phyloP scores from a whole-genome alignment of 768 basidiomycete species.

The Tulasnella sp. region DNA sequence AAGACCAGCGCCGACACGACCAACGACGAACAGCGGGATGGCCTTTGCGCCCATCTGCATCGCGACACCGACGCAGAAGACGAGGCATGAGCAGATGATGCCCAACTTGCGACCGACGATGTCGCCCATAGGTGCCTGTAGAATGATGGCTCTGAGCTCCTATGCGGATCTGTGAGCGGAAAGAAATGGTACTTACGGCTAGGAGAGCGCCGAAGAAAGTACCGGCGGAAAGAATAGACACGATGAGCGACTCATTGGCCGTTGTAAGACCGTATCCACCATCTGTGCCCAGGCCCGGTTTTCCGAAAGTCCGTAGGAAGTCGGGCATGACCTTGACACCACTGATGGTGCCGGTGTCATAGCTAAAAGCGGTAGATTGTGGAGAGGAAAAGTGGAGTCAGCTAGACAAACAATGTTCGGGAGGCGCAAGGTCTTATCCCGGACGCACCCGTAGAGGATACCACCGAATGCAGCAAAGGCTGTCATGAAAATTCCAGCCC shows the following conservation, averaged over 20 bases:
- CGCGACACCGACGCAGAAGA: conserved; percentile 55
- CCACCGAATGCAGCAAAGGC: conserved; percentile 27
- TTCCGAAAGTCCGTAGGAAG: conserved; percentile 46
- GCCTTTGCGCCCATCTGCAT: conserved; percentile 41
- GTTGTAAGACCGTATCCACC: conserved; percentile 27
- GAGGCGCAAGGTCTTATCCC: too few relatives aligned
- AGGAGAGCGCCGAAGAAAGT: conserved; percentile 55
- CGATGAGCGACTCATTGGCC: conserved; percentile 37
- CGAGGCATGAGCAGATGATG: conserved; percentile 36
- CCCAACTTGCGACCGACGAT: conserved; percentile 41
- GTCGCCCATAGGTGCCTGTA: conserved; percentile 39
- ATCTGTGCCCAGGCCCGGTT: conserved; percentile 27
- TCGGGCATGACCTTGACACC: conserved; percentile 61
- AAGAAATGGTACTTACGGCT: conserved; percentile 15
- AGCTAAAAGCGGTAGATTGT: conserved; percentile 37
- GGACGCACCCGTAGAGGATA: conserved; percentile 17
- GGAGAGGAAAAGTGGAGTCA: not conserved
- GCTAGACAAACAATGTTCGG: not conserved
- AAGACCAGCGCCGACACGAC: conserved; percentile 69
- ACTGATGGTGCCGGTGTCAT: conserved; percentile 76
- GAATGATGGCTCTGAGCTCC: too few relatives aligned
- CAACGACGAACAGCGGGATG: conserved; percentile 51
- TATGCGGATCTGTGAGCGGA: too few relatives aligned
- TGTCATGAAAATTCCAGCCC: conserved; percentile 22
- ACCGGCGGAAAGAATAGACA: conserved; percentile 71